Evolutionary conservation across 805 yeast genomes (phyloP).

Genomic region (Ogataea nitratoaversa): DNA sequence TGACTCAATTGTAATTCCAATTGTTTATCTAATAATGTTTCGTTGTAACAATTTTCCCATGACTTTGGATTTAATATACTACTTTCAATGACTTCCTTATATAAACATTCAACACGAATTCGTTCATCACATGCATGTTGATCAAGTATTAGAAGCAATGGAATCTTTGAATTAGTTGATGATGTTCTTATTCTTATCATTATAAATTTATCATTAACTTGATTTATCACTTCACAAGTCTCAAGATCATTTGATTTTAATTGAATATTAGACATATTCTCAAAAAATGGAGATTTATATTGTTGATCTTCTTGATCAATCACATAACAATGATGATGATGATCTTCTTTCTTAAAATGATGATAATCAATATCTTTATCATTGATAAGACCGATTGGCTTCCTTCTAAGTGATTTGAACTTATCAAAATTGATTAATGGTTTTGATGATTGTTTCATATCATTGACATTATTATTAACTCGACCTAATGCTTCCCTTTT

Average conservation of each 20-base stretch:
- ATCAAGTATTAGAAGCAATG: slow-evolving; percentile 47
- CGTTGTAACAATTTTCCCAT: background rate
- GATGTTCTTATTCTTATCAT: slow-evolving; percentile 31
- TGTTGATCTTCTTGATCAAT: background rate
- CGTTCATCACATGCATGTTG: slow-evolving; percentile 89
- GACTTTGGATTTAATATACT: slow-evolving; percentile 9
- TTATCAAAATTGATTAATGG: slow-evolving; percentile 2
- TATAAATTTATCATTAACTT: slow-evolving; percentile 63
- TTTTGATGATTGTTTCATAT: background rate
- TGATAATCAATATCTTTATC: no score
- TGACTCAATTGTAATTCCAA: slow-evolving; percentile 22
- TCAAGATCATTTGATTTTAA: slow-evolving; percentile 22
- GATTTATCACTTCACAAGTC: slow-evolving; percentile 40
- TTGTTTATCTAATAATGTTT: slow-evolving; percentile 6
- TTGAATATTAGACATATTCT: slow-evolving; percentile 3
- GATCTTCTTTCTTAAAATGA: no score
- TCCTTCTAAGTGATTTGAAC: background rate
- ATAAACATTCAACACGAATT: slow-evolving; percentile 49
- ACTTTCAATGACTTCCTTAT: slow-evolving; percentile 33
- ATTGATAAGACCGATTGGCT: background rate
- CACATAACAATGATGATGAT: slow-evolving; percentile 1
- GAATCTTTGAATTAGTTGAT: background rate
- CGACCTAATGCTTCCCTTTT: slow-evolving; percentile 1
- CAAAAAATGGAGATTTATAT: slow-evolving; percentile 15
- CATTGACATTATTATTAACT: background rate